Base-by-base conservation (phyloP, 768 basidiomycete species). In the Boletus vinaceobasis region DNA sequence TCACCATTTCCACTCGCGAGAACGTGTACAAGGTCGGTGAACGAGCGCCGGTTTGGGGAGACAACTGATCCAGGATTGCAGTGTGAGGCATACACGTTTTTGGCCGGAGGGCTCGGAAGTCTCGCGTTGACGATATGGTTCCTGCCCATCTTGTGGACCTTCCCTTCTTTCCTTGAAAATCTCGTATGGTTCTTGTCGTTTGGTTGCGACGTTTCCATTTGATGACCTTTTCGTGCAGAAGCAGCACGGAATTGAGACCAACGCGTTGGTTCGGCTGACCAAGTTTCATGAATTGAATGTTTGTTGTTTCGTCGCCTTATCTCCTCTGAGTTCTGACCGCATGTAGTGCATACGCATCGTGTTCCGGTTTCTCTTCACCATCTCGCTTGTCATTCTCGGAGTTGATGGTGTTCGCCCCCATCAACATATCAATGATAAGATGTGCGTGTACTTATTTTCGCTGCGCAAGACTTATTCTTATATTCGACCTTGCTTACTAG, bases 271-370 rank as follows among this genome's bases (percentile, higher is more conserved):
- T 21, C 83, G 89, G 21, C 71, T 93, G 47, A 85, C 85, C 35
- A 91, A 86, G 58, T 93, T 89, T 64, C 86, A 88, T 38, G 88
- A 93, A 63, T 71, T 92, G 38, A 93, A 93, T 60, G 90, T 92
- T 58, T 35, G 88, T 71, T 7, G 27, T 21, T 14, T 15, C 13
- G 29, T 43, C 10, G 3, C 53, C 32, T 6, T 17, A 1, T 31
- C 27, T 15, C 19, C 9, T 19, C 4, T 13, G 26, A 37, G 29
- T 37, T 57, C 51, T 52, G 33, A 57, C 13, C 29, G 4, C 23
- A 17, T 4, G 2, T 37, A 91, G 90, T 80, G 73, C 40, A 80
- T 89, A 38, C 88, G 90, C 2, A 71, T 90, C 47, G 62, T 83
- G 19, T 89, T 90, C 73, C 85, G 91, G 7, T 84, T 88, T 68